phyloP scores from a whole-genome alignment of 352 stramenopile species.

The Phytopythium boreale region DNA sequence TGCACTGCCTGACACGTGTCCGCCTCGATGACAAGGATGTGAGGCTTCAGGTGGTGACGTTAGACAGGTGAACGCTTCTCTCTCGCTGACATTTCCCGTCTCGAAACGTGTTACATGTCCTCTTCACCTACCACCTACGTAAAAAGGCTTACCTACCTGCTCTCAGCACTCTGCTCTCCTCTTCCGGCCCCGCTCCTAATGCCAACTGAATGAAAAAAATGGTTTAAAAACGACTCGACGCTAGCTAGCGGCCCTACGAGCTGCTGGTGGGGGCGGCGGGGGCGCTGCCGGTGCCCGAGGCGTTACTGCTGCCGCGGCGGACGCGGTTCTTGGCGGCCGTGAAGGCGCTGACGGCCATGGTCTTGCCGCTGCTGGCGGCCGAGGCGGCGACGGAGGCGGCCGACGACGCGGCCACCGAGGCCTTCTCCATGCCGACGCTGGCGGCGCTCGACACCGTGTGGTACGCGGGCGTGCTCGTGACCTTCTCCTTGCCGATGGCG shows the following conservation, averaged over 20 bases:
- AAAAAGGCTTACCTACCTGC: neutral
- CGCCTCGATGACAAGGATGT: neutral
- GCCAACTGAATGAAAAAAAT: neutral
- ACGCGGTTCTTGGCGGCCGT: conserved; percentile 34
- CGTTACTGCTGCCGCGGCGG: conserved; percentile 5
- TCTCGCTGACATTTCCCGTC: too few species aligned
- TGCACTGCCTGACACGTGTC: too few species aligned
- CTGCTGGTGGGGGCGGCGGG: neutral
- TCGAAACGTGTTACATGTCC: neutral
- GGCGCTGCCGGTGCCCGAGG: neutral
- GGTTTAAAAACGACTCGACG: neutral
- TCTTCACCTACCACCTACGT: neutral
- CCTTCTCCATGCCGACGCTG: conserved; percentile 31
- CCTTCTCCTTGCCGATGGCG: conserved; percentile 23
- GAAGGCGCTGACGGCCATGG: conserved; percentile 26
- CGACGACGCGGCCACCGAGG: conserved; percentile 16
- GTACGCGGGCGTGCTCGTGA: conserved; percentile 28
- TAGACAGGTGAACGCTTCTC: too few species aligned
- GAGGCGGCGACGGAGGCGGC: conserved; percentile 23
- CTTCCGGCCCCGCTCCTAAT: too few species aligned
- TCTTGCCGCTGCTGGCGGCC: conserved; percentile 24
- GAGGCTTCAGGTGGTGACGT: neutral
- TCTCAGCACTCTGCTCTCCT: too few species aligned
- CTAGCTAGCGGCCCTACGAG: neutral
- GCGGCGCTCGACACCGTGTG: conserved; percentile 17